Base-by-base conservation (phyloP, 108 stramenopile species). In the Mediolabrus comicus region DNA sequence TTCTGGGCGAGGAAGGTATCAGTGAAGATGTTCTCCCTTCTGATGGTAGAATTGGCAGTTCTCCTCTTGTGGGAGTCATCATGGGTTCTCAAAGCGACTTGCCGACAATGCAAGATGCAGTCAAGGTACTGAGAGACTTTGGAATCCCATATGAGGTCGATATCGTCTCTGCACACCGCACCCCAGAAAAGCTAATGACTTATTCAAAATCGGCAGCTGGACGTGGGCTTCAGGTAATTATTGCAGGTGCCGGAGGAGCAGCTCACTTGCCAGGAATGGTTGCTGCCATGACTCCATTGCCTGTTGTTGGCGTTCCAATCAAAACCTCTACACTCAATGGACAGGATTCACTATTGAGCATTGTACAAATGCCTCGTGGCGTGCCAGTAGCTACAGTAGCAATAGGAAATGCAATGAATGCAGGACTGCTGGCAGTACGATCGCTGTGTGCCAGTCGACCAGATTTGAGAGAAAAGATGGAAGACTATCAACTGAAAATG, bases 191-290 rank as follows among this genome's bases (percentile, higher is more conserved):
- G 51, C 82, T 99, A 59, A 81, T 92, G 53, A 49, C 80, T 11
- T 99, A 98, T 84, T 96, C 97, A 60, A 83, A 83, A 59, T 79
- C 83, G 36, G 97, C 97, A 3, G 89, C 75, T 3, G 85, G 72
- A 26, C 84, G 98, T 11, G 98, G 98, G 39, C 46, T 99, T 41
- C 91, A 86, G 32, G 93, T 94, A 26, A 96, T 98, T 38, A 92
- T 98, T 67, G 99, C 99, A 9, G 99, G 98, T 32, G 99, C 99
- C 0, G 99, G 99, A n/a, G 99, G 99, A 11, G 99, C 99, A 5
- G 99, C 99, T 19, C 99, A 98, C 75, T 78, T 99, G 52, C 99
- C 99, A 13, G 98, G 98, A 19, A 99, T 99, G 99, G 94, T 97
- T 3, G 98, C 98, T 4, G 92, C 97, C 13, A 89, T 94, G 93